These are phyloP conservation scores for Rhizopogon rudus DNA, from an alignment of 768 basidiomycete genomes.

Conservation along the genomic window DNA sequence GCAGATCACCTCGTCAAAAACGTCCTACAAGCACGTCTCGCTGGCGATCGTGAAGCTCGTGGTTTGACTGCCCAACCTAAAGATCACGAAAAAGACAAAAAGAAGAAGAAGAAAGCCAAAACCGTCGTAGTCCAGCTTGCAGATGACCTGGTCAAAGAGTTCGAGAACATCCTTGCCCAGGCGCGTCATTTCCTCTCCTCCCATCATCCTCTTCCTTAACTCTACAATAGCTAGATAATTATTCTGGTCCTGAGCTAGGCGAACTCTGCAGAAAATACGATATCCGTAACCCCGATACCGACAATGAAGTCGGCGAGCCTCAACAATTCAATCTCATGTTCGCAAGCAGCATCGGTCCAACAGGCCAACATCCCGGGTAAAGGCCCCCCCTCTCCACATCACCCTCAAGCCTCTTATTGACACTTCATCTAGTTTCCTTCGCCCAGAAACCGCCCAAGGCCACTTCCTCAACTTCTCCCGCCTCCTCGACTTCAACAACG, in stretches of 20 bases:
- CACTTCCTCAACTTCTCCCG: constrained; percentile 99
- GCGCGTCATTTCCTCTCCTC: constrained; percentile 36
- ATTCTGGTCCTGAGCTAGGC: constrained; percentile 83
- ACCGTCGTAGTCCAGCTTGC: constrained; percentile 62
- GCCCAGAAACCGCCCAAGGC: constrained; percentile 97
- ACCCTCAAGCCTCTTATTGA: not conserved
- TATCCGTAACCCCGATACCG: constrained; percentile 87
- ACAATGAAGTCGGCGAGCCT: constrained; percentile 89
- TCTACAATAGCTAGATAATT: constrained; percentile 61
- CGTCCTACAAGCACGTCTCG: constrained; percentile 86
- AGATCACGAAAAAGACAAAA: constrained; percentile 42
- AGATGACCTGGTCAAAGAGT: constrained; percentile 70
- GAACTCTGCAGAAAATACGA: constrained; percentile 76
- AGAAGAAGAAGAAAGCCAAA: constrained; percentile 71
- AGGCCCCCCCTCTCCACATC: not conserved
- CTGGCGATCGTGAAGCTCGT: constrained; percentile 86
- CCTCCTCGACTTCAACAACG: constrained; percentile 97
- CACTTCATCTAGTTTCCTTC: constrained; percentile 64
- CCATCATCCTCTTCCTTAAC: not conserved
- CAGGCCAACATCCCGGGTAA: constrained; percentile 93
- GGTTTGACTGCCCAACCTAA: constrained; percentile 64
- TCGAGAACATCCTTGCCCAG: constrained; percentile 84
- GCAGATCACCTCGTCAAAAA: constrained; percentile 95
- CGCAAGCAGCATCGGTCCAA: constrained; percentile 93
- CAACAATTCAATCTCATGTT: constrained; percentile 99